Conservation (phyloP, 441 rosid genomes). For the Aleurites moluccanus region DNA sequence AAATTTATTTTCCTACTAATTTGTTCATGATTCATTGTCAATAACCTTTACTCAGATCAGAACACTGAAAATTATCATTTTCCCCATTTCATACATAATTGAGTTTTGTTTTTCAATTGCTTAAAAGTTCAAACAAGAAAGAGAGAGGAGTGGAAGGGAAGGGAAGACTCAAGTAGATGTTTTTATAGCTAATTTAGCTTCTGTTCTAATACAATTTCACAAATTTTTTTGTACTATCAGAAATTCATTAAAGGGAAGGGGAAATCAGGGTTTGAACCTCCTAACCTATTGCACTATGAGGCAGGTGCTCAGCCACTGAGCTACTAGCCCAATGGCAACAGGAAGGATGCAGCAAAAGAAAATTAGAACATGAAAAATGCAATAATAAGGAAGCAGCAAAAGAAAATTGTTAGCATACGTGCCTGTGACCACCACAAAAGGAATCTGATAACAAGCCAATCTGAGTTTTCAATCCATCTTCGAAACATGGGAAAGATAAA, state of each 20-base stretch:
- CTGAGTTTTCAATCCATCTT: slow-evolving; percentile 97
- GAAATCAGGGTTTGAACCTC: too few species aligned
- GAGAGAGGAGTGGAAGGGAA: too few species aligned
- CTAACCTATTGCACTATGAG: too few species aligned
- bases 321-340: too few species aligned
- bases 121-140: neutral
- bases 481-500: slow-evolving; percentile 96
- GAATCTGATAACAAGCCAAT: slow-evolving; percentile 83
- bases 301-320: too few species aligned
- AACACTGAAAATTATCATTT: neutral
- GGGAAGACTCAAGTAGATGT: neutral
- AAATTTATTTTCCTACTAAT: neutral
- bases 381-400: slow-evolving; percentile 10
- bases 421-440: slow-evolving; percentile 99
- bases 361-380: slow-evolving; percentile 15
- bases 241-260: too few species aligned
- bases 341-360: neutral
- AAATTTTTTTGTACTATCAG: too few species aligned
- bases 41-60: neutral
- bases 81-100: neutral
- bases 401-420: slow-evolving; percentile 17
- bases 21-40: neutral
- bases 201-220: neutral
- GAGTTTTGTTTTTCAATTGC: neutral
- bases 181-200: neutral